phyloP scores from a whole-genome alignment of 306 rosid species.

The Senna siamea region DNA sequence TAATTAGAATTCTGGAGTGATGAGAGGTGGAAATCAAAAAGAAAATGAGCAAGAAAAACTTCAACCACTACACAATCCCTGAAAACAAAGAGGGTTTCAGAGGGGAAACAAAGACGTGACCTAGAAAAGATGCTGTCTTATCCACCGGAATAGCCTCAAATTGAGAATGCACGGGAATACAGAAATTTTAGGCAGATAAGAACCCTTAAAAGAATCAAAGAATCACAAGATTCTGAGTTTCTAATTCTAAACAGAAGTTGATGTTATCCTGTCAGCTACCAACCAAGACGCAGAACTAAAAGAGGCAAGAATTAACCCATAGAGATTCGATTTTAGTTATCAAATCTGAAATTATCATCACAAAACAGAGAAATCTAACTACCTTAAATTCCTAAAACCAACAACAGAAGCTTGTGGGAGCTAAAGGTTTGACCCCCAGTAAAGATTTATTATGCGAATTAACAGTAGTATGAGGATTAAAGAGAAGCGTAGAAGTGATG shows the following conservation, averaged over 20 bases:
- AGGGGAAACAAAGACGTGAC: conserved; percentile 26
- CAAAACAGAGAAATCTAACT: conserved; percentile 39
- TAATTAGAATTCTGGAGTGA: conserved; percentile 40
- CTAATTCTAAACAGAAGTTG: conserved; percentile 56
- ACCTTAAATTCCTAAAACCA: conserved; percentile 44
- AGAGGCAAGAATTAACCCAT: conserved; percentile 53
- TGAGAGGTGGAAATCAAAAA: conserved; percentile 32
- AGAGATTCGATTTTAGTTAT: conserved; percentile 57
- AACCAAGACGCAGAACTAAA: conserved; percentile 61
- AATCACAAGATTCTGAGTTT: conserved; percentile 73
- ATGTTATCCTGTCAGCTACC: conserved; percentile 65
- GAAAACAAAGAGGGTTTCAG: conserved; percentile 32
- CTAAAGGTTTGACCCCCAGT: conserved; percentile 37
- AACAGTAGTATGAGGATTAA: conserved; percentile 17
- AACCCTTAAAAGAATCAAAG: conserved; percentile 57
- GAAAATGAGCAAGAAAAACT: conserved; percentile 34
- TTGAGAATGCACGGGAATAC: conserved; percentile 48
- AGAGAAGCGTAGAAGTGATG: conserved; percentile 22
- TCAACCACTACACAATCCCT: conserved; percentile 44
- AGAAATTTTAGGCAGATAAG: conserved; percentile 41
- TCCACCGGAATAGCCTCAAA: conserved; percentile 61
- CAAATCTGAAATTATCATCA: conserved; percentile 44
- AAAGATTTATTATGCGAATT: conserved; percentile 32
- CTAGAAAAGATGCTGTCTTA: conserved; percentile 70
- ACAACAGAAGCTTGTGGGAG: conserved; percentile 47